Evolutionary conservation across 176 grass and related monocot genomes (phyloP), one percentile per base, ranked within the genome.

Genomic region (Panicum miliaceum): DNA sequence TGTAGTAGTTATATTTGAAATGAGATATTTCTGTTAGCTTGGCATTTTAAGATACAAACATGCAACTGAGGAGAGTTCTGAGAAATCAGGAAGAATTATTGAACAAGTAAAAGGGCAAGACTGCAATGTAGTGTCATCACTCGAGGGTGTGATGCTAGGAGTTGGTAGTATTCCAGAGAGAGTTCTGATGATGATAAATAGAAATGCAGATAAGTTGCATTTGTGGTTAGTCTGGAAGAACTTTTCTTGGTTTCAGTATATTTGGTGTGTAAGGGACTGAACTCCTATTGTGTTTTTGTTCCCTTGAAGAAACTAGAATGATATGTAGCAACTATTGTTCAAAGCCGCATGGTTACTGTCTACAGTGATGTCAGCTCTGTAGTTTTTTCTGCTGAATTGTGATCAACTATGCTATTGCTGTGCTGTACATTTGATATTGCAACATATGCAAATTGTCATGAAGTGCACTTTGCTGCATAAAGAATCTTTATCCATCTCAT

Each of bases 231-330:
- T 58, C 76, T 67, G 3, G 26, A 80, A 19, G 35, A 35, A 12
- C 0, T 73, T 60, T 65, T 6, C 12, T 53, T 56, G 34, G 5
- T 42, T 80, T 75, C 25, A 50, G 27, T 23, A 19, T 81, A 38
- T 35, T 66, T 34, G 12, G 20, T 58, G 58, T 73, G 18, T 26
- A 25, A 47, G 14, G 50, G 6, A 38, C 61, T 48, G n/a, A 32
- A 70, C 22, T 66, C 7, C 32, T 51, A 14, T 67, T 19, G 8
- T 18, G n/a, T 14, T 80, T 34, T 1, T 81, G 47, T 42, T 80
- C n/a, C 56, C 60, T 58, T 65, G 0, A 15, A 66, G 47, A 76
- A 82, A 41, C 66, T 68, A 69, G 59, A 41, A 61, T 70, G 42
- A 68, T 66, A 75, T 45, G 0, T 60, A 46, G 20, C 26, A 66